A percentile compares a stretch with the other conserved stretches of the same genome.
These are phyloP conservation scores for Backusella tuberculispora DNA, from an alignment of 192 early-diverging fungal genomes.

Conservation along the genomic window DNA sequence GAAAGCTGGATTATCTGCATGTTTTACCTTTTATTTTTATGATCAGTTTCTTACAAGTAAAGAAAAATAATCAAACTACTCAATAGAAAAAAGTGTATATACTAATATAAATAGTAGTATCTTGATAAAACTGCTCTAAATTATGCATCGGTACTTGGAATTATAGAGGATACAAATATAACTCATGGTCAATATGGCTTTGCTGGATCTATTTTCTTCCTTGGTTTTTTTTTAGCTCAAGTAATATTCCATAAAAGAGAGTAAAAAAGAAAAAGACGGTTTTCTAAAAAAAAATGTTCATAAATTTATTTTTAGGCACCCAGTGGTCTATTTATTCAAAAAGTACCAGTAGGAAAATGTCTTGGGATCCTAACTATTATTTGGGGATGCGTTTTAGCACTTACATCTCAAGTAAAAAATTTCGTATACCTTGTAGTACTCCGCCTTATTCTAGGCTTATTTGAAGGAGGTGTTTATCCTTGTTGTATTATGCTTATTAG, in stretches of 20 bases:
- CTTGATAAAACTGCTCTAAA: conserved; percentile 35
- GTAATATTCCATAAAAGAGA: neutral
- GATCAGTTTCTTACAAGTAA: conserved; percentile 31
- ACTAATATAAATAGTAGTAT: conserved; percentile 19
- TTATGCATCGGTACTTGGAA: conserved; percentile 30
- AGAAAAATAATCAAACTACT: neutral
- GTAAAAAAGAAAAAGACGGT: neutral
- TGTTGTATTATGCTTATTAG: conserved; percentile 22
- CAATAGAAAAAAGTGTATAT: neutral
- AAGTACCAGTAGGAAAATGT: conserved; percentile 21
- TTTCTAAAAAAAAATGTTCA: too few species aligned
- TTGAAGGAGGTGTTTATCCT: conserved; percentile 36
- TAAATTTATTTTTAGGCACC: neutral
- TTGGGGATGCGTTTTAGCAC: conserved; percentile 32
- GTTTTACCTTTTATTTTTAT: conserved; percentile 25
- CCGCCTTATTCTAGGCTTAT: conserved; percentile 33
- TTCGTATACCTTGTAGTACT: conserved; percentile 22
- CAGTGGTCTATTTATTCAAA: conserved; percentile 24
- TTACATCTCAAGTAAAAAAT: conserved; percentile 15
- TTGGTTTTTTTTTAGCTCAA: conserved; percentile 31
- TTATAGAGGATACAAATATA: conserved; percentile 24
- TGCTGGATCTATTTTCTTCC: conserved; percentile 33
- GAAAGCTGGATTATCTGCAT: conserved; percentile 14
- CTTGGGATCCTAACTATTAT: conserved; percentile 12
- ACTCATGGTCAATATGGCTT: conserved; percentile 18